A percentile compares a stretch with the other conserved stretches of the same genome.
Evolutionary conservation across 352 stramenopile genomes (phyloP).

Genomic region (Globisporangium iwayamae): DNA sequence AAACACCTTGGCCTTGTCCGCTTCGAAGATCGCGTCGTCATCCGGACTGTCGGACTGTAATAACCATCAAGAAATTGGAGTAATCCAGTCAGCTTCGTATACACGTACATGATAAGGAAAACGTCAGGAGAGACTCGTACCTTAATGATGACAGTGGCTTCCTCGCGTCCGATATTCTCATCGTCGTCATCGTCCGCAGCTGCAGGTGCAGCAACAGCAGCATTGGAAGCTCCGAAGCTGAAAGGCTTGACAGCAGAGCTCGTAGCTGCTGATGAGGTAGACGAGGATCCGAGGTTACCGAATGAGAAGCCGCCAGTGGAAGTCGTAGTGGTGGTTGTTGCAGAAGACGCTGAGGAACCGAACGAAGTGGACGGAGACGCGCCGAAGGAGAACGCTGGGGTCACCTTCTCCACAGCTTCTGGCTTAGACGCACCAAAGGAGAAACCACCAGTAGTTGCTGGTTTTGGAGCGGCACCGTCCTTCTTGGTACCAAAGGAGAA

Average conservation of each 20-base stretch:
- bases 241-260: constrained; percentile 24
- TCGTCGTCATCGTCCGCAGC: constrained; percentile 44
- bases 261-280: neutral
- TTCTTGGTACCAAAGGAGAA: constrained; percentile 46
- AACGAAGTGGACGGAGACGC: neutral
- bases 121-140: constrained; percentile 22
- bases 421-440: constrained; percentile 22
- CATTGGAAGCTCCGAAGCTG: constrained; percentile 20
- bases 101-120: neutral
- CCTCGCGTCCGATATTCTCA: constrained; percentile 77
- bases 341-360: neutral
- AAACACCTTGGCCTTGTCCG: constrained; percentile 74
- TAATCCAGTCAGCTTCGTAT: neutral
- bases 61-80: neutral
- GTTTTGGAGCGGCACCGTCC: constrained; percentile 14
- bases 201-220: constrained; percentile 17
- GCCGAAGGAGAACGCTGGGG: constrained; percentile 3
- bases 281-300: constrained; percentile 8
- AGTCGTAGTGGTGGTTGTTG: neutral
- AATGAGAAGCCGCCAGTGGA: constrained; percentile 11
- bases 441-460: constrained; percentile 23
- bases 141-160: constrained; percentile 86
- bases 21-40: constrained; percentile 72
- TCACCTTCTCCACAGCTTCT: neutral
- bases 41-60: constrained; percentile 58